Percentiles rank a stretch among this genome's conserved stretches.
Conservation (phyloP, 2,329 filamentous ascomycete species). For the Ceratocystis eucalypticola region DNA sequence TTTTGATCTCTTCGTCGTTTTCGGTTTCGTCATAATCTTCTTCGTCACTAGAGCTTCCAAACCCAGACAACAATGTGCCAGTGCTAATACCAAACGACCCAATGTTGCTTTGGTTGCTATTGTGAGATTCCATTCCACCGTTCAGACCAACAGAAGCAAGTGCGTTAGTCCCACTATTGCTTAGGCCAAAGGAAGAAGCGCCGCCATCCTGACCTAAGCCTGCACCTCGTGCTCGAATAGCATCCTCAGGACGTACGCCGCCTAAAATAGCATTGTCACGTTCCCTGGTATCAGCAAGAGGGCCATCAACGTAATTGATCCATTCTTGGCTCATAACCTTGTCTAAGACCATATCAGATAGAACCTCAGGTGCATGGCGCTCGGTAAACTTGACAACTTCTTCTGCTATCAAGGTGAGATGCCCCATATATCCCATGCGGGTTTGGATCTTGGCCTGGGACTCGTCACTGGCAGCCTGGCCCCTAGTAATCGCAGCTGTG, state of each 20-base stretch:
- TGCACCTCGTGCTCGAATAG: slow-evolving; percentile 55
- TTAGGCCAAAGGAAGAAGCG: slow-evolving; percentile 22
- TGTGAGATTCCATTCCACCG: slow-evolving; percentile 55
- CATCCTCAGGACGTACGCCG: slow-evolving; percentile 82
- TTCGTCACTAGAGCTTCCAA: slow-evolving; percentile 88
- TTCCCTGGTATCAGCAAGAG: slow-evolving; percentile 83
- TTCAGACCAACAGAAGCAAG: slow-evolving; percentile 72
- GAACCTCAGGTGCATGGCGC: slow-evolving; percentile 73
- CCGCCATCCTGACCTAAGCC: slow-evolving; percentile 33
- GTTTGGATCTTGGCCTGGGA: slow-evolving; percentile 74
- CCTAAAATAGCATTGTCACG: slow-evolving; percentile 97
- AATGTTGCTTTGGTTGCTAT: slow-evolving; percentile 43
- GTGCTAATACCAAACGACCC: slow-evolving; percentile 60
- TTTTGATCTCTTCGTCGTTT: slow-evolving; percentile 60
- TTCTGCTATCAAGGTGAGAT: slow-evolving; percentile 90
- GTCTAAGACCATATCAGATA: slow-evolving; percentile 73
- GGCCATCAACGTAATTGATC: slow-evolving; percentile 90
- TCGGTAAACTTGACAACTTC: slow-evolving; percentile 98
- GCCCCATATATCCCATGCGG: slow-evolving; percentile 95
- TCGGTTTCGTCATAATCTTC: slow-evolving; percentile 82
- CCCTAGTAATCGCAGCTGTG: slow-evolving; percentile 81
- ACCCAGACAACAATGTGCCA: slow-evolving; percentile 71
- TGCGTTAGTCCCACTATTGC: slow-evolving; percentile 44
- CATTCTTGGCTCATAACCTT: slow-evolving; percentile 81
- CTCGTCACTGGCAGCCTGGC: slow-evolving; percentile 74